These are phyloP conservation scores for Haberlea rhodopensis DNA, from an alignment of 257 asterid genomes.

Conservation along the genomic window DNA sequence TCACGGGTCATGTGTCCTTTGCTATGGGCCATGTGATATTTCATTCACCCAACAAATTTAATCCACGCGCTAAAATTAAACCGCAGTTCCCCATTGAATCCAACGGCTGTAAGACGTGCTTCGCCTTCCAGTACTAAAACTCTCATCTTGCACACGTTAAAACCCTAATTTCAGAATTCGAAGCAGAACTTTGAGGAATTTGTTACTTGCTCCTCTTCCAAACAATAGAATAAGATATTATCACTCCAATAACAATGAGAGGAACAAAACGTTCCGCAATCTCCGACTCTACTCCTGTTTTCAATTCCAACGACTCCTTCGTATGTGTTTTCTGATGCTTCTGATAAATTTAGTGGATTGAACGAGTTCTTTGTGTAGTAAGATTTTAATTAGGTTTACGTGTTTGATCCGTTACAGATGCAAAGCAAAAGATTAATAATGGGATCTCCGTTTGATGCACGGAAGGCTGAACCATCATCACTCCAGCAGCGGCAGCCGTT, in stretches of 20 bases:
- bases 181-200: background rate
- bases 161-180: too few relatives aligned
- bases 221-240: background rate
- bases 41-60: too few relatives aligned
- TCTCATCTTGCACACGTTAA: too few relatives aligned
- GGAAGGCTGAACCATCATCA: constrained; percentile 47
- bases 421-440: constrained; percentile 62
- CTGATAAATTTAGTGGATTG: constrained; percentile 3
- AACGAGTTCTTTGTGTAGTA: background rate
- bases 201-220: background rate
- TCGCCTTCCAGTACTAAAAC: too few relatives aligned
- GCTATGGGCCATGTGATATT: too few relatives aligned
- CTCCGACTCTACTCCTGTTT: constrained; percentile 52
- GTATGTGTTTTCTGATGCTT: constrained; percentile 52
- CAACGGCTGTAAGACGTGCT: too few relatives aligned
- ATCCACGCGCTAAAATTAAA: too few relatives aligned
- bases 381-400: background rate
- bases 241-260: background rate
- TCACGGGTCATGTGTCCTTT: too few relatives aligned
- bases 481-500: constrained; percentile 42
- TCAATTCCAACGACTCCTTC: constrained; percentile 48
- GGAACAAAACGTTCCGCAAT: constrained; percentile 45
- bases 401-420: constrained; percentile 35
- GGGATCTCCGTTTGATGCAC: constrained; percentile 50
- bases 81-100: too few relatives aligned